phyloP scores from a whole-genome alignment of 331 rosid species.

The Telfairia occidentalis region DNA sequence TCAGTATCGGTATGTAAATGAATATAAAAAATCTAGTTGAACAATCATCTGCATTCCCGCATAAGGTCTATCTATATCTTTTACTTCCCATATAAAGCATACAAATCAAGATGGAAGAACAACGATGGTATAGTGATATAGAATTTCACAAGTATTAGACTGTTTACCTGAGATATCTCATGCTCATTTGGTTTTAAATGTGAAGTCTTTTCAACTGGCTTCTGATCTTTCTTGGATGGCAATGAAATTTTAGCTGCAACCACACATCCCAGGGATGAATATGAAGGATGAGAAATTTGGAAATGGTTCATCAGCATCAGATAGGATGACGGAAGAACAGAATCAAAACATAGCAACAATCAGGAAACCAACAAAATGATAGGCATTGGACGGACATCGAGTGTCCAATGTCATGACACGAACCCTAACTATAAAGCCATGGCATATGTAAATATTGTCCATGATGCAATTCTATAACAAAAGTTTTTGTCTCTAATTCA shows the following conservation, averaged over 20 bases:
- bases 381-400: not conserved
- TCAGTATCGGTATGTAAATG: not conserved
- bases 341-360: not conserved
- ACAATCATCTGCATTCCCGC: not conserved
- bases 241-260: conserved; percentile 37
- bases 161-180: conserved; percentile 35
- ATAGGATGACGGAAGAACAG: not conserved
- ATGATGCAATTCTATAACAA: not conserved
- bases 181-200: conserved; percentile 31
- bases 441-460: not conserved
- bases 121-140: not conserved
- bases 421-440: not conserved
- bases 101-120: not conserved
- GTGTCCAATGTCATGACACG: not conserved
- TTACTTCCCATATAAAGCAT: not conserved
- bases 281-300: not conserved
- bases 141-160: not conserved
- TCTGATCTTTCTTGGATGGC: conserved; percentile 26
- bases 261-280: conserved; percentile 12
- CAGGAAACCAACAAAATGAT: not conserved
- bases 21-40: not conserved
- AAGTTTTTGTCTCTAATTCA: no score
- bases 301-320: not conserved
- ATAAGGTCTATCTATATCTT: not conserved
- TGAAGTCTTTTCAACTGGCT: conserved; percentile 28